Base-by-base conservation (phyloP, 805 yeast species). In the Ogataea trehaloabstinens region DNA sequence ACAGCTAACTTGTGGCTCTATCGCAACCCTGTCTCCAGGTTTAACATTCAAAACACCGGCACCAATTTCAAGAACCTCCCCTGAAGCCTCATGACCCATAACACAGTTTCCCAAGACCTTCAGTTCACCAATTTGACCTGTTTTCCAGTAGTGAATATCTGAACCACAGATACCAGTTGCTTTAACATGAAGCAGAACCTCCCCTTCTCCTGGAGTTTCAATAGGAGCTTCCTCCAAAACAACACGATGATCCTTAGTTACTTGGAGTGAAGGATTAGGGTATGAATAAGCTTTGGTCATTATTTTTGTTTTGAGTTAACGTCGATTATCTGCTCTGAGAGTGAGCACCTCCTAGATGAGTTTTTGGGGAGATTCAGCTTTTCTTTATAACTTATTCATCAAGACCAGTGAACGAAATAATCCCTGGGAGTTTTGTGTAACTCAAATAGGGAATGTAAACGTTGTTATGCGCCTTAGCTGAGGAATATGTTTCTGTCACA, bases 81-180 rank as follows among this genome's bases (percentile, higher is more conserved):
- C 76, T 24, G 68, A 53, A 19, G 67, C 53, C 55, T 71, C 77
- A 41, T 71, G 76, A n/a, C 76, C 76, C 34, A 68, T 49, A 19
- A 64, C 59, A 46, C 67, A 56, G 42, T 64, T 58, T 12, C 61
- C 65, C 4, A 54, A 37, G 20, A 70, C 56, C 8, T 51, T 53
- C 41, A 67, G 56, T 36, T 74, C 73, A 20, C 80, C 86, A 43
- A 81, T 80, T 41, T 68, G 71, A 32, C 88, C 89, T 44, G 76
- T 78, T 39, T 76, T 70, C 65, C 76, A 78, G 63, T 79, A 80
- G 56, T 82, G 88, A 44, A 81, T 69, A 58, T 83, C 90, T 17
- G 85, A 75, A 13, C 89, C 89, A 60, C 89, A 83, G 48, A 82
- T 82, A 19, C 89, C 89, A 6, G 85, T 80, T 36, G 80, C 78